Conservation (phyloP, 352 stramenopile species). For the Globisporangium nagaii region DNA sequence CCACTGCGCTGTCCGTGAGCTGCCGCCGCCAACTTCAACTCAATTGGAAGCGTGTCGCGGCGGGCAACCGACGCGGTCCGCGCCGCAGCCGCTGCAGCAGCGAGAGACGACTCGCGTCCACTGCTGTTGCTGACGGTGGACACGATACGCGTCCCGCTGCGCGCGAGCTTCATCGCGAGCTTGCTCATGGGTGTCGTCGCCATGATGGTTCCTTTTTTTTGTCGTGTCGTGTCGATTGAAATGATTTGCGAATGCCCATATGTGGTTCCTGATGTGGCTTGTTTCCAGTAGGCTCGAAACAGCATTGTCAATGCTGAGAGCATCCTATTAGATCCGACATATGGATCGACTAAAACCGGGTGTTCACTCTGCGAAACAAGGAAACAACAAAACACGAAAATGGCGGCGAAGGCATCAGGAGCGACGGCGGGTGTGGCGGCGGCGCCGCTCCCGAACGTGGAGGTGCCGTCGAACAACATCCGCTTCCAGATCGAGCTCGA, state of each 20-base stretch:
- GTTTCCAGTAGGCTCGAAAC: too few relatives aligned
- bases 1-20: not conserved
- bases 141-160: not conserved
- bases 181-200: not conserved
- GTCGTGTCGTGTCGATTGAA: too few relatives aligned
- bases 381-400: not conserved
- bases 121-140: not conserved
- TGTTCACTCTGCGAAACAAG: not conserved
- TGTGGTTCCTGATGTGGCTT: too few relatives aligned
- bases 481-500: conserved; percentile 92
- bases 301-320: too few relatives aligned
- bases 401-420: not conserved
- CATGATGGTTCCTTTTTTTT: too few relatives aligned
- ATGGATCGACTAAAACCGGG: not conserved
- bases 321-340: too few relatives aligned
- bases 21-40: not conserved
- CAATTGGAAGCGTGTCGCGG: not conserved
- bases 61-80: too few relatives aligned
- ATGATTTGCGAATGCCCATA: too few relatives aligned
- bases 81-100: not conserved
- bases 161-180: not conserved
- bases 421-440: not conserved
- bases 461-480: conserved; percentile 84
- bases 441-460: conserved; percentile 19
- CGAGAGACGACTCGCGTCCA: not conserved